Conservation (phyloP, 192 early-diverging fungal genomes). For the Tieghemiomyces parasiticus region DNA sequence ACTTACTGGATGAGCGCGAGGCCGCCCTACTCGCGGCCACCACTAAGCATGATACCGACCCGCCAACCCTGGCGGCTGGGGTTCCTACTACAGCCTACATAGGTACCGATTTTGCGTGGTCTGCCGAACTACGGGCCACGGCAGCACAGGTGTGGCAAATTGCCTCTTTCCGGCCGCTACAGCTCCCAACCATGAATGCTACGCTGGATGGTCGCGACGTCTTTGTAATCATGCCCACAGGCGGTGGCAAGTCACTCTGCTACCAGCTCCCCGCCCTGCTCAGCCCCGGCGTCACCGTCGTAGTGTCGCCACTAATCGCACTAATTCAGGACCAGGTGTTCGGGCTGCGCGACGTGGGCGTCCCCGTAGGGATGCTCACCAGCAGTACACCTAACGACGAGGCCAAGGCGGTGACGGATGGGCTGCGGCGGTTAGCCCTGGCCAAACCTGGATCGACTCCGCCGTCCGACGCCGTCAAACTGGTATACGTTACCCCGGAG, state of each 20-base stretch:
- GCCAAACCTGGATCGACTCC: constrained; percentile 12
- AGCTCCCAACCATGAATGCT: constrained; percentile 33
- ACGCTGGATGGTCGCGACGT: constrained; percentile 32
- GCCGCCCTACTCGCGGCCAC: too few relatives aligned
- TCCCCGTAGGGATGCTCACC: constrained; percentile 23
- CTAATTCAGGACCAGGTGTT: constrained; percentile 37
- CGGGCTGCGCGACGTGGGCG: constrained; percentile 21
- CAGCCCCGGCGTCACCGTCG: constrained; percentile 24
- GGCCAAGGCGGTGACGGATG: constrained; percentile 16
- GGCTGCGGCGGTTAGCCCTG: constrained; percentile 15
- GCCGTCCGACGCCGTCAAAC: not conserved
- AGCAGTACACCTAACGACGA: constrained; percentile 24
- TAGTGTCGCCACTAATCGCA: constrained; percentile 34
- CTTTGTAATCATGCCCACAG: constrained; percentile 31
- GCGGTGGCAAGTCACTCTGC: constrained; percentile 36
- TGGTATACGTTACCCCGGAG: constrained; percentile 37
- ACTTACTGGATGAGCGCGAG: too few relatives aligned
- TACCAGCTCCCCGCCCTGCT: constrained; percentile 35
- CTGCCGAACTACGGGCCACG: constrained; percentile 18
- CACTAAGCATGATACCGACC: too few relatives aligned
- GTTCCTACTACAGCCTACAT: too few relatives aligned
- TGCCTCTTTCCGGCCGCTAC: constrained; percentile 23
- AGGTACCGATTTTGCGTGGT: too few relatives aligned
- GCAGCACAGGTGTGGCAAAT: constrained; percentile 32
- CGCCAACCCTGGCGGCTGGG: too few relatives aligned